Evolutionary conservation across 441 rosid species (phyloP), one percentile per base, ranked within the genome.

Genomic region (Sinapis alba): DNA sequence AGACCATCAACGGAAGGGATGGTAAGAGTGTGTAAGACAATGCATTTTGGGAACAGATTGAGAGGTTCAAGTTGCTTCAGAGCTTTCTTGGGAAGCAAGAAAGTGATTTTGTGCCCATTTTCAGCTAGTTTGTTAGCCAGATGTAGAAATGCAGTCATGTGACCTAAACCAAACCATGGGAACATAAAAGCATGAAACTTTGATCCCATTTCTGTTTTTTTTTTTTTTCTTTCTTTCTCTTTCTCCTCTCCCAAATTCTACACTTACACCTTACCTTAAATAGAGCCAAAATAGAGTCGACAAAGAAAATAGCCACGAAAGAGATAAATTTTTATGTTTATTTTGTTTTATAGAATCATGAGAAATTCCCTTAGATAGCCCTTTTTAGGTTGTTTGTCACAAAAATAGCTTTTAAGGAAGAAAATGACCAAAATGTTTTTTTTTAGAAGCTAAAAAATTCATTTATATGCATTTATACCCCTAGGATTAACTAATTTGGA

Each of bases 1-100:
- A 36, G 43, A 36, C 43, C 81, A 3, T 71, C 83, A 13, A 90
- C 91, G 0, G 73, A 71, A 13, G 95, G 89, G 16, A 88, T 64
- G 4, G 81, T 71, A 68, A 88, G 47, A 9, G 78, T 82, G 88
- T 82, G 89, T 70, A 86, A 79, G 19, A 84, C 13, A 66, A 90
- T 84, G 77, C 61, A 74, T 21, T 77, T 3, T 3, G 89, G 95
- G 69, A 83, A 77, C 12, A 68, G 69, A 50, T 84, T 90, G 68
- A 80, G 78, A 30, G 66, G 82, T 38, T 84, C 68, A 8, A 88
- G 71, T 6, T 41, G 50, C 50, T 41, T 41, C 50, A 12, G 16
- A 41, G 16, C 15, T 41, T 13, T 41, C 16, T 41, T 41, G 15
- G 15, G 45, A 4, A 38, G 15, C 45, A 38, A 38, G 45, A 38